Base-by-base conservation (phyloP, 352 stramenopile genomes). In the Phytophthora fragariae region DNA sequence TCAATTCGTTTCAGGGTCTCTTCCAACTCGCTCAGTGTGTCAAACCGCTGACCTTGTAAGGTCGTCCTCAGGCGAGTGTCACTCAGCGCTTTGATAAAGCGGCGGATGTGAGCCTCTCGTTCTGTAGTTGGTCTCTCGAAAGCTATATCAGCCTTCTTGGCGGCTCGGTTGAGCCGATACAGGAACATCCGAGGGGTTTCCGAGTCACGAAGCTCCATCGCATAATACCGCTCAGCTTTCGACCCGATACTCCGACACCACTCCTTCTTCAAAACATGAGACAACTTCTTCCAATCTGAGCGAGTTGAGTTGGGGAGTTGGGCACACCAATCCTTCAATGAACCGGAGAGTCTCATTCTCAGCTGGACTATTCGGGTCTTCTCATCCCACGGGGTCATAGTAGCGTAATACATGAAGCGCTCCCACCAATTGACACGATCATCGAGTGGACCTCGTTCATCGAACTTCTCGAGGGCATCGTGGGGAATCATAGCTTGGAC, bases 371-470 rank as follows among this genome's bases (percentile, higher is more conserved):
- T 7, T 4, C 37, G 35, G 12, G 57, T 62, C 15, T 52, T 50
- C 11, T 62, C 21, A 15, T 62, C 57, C 37, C 37, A 53, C 10
- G 57, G 37, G 2, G 57, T 21, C 37, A 62, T 62, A 0, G 37
- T 62, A 6, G 37, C 57, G 3, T 54, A 62, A 21, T 62, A 39
- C 57, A 62, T 62, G 57, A 62, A 62, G 1, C 57, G 39, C 17
- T 62, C 37, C 37, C 57, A 62, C 57, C 57, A 53, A 12, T 54
- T 53, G 6, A 50, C 57, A 9, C 57, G 57, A 2, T 62, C 56
- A 1, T 62, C 56, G 1, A 62, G 31, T 0, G 35, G 8, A 0
- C n/a, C 35, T 3, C 21, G 24, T 3, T 62, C 57, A 10, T 52
- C 19, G 5, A 62, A 62, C 29, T 52, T 52, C 12, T 62, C 37